phyloP scores from a whole-genome alignment of 148 eudicot species.

The Selenicereus undatus region DNA sequence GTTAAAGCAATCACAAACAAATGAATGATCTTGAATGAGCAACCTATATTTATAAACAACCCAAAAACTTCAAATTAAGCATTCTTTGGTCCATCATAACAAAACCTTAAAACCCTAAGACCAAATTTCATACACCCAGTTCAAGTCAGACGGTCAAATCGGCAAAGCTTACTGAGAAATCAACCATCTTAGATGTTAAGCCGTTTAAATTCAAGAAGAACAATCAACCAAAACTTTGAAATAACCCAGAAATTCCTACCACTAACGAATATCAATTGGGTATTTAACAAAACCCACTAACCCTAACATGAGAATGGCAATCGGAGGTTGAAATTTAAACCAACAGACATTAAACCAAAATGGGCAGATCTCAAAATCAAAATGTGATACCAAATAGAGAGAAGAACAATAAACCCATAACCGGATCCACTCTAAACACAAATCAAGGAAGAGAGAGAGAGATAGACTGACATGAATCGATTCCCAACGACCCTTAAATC shows the following conservation, averaged over 20 bases:
- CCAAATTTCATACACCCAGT: too few species aligned
- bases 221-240: neutral
- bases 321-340: too few species aligned
- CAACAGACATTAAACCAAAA: neutral
- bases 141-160: neutral
- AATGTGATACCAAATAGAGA: neutral
- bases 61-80: neutral
- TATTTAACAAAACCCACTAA: neutral
- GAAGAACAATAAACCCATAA: neutral
- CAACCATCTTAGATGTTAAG: neutral
- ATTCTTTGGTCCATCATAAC: neutral
- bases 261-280: neutral
- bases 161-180: neutral
- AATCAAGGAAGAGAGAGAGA: neutral
- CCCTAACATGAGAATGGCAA: neutral
- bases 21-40: neutral
- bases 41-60: neutral
- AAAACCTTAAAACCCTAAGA: slow-evolving; percentile 7
- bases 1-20: slow-evolving; percentile 3
- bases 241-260: neutral
- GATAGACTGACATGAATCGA: slow-evolving; percentile 45
- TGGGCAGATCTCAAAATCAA: neutral
- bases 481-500: slow-evolving; percentile 69
- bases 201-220: neutral
- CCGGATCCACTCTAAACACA: neutral